These are phyloP conservation scores for Phytophthora ohioensis DNA, from an alignment of 352 stramenopile species.

Conservation along the genomic window DNA sequence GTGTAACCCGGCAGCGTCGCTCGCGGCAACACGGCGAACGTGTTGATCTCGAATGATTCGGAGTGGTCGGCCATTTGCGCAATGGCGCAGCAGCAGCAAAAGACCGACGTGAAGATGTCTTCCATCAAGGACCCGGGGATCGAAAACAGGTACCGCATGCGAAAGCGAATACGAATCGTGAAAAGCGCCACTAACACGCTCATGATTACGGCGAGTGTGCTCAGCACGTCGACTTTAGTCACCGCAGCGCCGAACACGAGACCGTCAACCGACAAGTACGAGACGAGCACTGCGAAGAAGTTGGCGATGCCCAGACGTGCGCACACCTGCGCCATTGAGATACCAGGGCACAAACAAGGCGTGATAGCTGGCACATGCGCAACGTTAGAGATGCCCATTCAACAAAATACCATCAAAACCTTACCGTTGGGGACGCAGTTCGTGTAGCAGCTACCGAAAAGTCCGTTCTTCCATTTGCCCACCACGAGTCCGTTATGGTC, in stretches of 20 bases:
- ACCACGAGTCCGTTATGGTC: conserved; percentile 55
- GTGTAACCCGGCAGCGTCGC: conserved; percentile 56
- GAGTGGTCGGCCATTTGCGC: conserved; percentile 63
- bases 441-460: conserved; percentile 44
- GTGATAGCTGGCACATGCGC: conserved; percentile 37
- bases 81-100: conserved; percentile 55
- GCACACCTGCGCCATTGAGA: conserved; percentile 62
- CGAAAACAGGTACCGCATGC: conserved; percentile 64
- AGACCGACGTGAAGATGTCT: conserved; percentile 43
- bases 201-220: conserved; percentile 47
- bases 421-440: conserved; percentile 51
- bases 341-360: conserved; percentile 45
- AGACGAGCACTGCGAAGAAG: conserved; percentile 46
- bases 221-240: conserved; percentile 37
- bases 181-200: conserved; percentile 40
- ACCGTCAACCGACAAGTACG: conserved; percentile 44
- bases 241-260: conserved; percentile 42
- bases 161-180: conserved; percentile 57
- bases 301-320: conserved; percentile 50
- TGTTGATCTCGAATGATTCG: conserved; percentile 50
- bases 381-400: background rate
- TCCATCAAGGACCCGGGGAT: conserved; percentile 54
- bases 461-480: conserved; percentile 45
- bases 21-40: conserved; percentile 39
- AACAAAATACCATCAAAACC: background rate